phyloP scores from a whole-genome alignment of 768 basidiomycete genomes.

The Pulveroboletus frians region DNA sequence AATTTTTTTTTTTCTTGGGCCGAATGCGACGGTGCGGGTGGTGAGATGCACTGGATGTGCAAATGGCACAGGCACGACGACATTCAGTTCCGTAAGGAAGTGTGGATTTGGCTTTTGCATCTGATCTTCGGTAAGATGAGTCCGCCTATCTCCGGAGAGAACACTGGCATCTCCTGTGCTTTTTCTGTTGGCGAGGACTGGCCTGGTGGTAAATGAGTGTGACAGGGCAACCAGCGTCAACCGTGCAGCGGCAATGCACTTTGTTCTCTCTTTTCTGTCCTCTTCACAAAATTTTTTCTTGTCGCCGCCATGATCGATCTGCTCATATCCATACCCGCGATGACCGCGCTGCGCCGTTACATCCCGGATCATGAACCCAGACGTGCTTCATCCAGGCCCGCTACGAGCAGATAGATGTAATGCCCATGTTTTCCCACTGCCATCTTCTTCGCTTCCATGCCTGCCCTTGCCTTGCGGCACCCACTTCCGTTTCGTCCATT shows the following conservation, averaged over 20 bases:
- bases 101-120: constrained; percentile 31
- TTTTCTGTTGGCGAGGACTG: constrained; percentile 3
- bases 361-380: constrained; percentile 27
- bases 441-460: constrained; percentile 23
- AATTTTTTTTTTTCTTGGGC: constrained; percentile 2
- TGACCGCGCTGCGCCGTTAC: constrained; percentile 25
- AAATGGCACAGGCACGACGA: constrained; percentile 21
- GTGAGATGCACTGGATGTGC: constrained; percentile 7
- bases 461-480: constrained; percentile 18
- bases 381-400: constrained; percentile 9
- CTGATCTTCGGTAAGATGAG: constrained; percentile 28
- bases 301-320: constrained; percentile 12
- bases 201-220: too few species aligned
- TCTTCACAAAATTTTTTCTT: constrained; percentile 22
- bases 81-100: constrained; percentile 29
- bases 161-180: constrained; percentile 2
- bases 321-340: constrained; percentile 34
- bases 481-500: constrained; percentile 24
- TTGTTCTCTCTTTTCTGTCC: not conserved
- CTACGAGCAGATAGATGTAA: constrained; percentile 11
- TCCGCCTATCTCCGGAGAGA: constrained; percentile 31
- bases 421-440: constrained; percentile 15
- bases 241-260: too few species aligned
- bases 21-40: constrained; percentile 3
- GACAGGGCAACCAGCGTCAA: not conserved